Evolutionary conservation across 2,329 filamentous ascomycete species (phyloP).

Genomic region (Aspergillus sergii): DNA sequence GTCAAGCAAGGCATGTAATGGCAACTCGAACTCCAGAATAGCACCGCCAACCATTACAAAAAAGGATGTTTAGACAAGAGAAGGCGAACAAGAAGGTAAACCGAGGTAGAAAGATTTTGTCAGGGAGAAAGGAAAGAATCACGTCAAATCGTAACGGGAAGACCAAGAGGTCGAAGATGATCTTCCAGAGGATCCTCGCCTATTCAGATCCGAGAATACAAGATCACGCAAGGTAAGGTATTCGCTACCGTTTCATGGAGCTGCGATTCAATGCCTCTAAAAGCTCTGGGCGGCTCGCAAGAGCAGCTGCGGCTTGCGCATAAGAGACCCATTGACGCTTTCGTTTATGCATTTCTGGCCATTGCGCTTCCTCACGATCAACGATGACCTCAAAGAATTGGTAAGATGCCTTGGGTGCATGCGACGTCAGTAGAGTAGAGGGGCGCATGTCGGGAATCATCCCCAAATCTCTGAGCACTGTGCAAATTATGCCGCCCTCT

Average conservation of each 20-base stretch:
- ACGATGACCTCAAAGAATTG: constrained; percentile 80
- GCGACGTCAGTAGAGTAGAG: constrained; percentile 52
- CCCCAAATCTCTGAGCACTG: constrained; percentile 81
- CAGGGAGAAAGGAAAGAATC: constrained; percentile 15
- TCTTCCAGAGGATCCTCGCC: background rate
- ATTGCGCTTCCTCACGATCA: constrained; percentile 77
- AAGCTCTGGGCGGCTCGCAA: constrained; percentile 81
- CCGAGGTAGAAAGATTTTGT: constrained; percentile 1
- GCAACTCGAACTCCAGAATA: constrained; percentile 22
- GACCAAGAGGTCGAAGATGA: constrained; percentile 6
- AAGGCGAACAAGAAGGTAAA: constrained; percentile 1
- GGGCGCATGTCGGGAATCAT: constrained; percentile 79
- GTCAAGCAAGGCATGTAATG: constrained; percentile 18
- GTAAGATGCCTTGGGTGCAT: constrained; percentile 66
- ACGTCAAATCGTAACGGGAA: constrained; percentile 28
- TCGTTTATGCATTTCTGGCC: constrained; percentile 94
- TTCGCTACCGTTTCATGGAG: constrained; percentile 60
- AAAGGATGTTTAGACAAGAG: constrained; percentile 2
- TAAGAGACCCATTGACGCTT: constrained; percentile 89
- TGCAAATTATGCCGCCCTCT: constrained; percentile 89
- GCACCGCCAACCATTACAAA: constrained; percentile 20
- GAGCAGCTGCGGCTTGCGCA: constrained; percentile 73
- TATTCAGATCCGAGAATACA: background rate
- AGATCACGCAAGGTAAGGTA: constrained; percentile 12
- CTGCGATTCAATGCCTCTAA: constrained; percentile 83